Evolutionary conservation across 2,329 filamentous ascomycete species (phyloP).

Genomic region (Clathrospora elynae): DNA sequence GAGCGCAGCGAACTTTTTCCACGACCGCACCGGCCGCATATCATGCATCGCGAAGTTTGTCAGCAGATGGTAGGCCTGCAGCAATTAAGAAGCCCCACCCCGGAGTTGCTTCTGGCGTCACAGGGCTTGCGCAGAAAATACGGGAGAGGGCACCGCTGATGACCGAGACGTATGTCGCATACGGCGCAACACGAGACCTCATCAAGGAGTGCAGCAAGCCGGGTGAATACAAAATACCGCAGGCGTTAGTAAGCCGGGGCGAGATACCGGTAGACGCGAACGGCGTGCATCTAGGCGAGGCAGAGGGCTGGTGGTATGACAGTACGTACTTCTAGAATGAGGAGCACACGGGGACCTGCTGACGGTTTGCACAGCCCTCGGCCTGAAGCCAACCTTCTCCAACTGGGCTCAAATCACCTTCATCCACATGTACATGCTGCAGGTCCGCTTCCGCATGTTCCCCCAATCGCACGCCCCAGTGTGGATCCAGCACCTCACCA

Average conservation of each 20-base stretch:
- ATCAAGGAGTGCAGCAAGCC: conserved; percentile 75
- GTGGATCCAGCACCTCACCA: conserved; percentile 88
- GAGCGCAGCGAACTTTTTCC: conserved; percentile 32
- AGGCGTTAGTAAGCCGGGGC: conserved; percentile 67
- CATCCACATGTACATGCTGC: conserved; percentile 92
- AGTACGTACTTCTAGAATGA: conserved; percentile 57
- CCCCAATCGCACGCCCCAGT: conserved; percentile 69
- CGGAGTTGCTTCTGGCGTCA: conserved; percentile 19
- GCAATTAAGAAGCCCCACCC: conserved; percentile 26
- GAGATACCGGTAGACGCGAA: conserved; percentile 72
- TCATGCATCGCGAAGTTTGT: conserved; percentile 27
- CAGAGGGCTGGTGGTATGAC: conserved; percentile 79
- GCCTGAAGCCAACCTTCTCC: conserved; percentile 83
- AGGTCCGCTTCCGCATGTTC: conserved; percentile 80
- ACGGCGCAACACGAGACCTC: conserved; percentile 76
- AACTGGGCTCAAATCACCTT: conserved; percentile 97
- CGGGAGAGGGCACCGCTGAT: conserved; percentile 42
- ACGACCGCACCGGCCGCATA: conserved; percentile 29
- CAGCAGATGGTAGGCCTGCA: conserved; percentile 22
- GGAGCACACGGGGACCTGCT: conserved; percentile 7
- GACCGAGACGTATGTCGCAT: conserved; percentile 74
- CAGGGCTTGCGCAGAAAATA: conserved; percentile 36
- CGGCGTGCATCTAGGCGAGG: conserved; percentile 81
- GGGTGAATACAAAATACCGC: conserved; percentile 77
- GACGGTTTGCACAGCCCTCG: conserved; percentile 64